Evolutionary conservation across 306 rosid genomes (phyloP), one percentile per base, ranked within the genome.

Genomic region (Oxytropis ochrocephala): DNA sequence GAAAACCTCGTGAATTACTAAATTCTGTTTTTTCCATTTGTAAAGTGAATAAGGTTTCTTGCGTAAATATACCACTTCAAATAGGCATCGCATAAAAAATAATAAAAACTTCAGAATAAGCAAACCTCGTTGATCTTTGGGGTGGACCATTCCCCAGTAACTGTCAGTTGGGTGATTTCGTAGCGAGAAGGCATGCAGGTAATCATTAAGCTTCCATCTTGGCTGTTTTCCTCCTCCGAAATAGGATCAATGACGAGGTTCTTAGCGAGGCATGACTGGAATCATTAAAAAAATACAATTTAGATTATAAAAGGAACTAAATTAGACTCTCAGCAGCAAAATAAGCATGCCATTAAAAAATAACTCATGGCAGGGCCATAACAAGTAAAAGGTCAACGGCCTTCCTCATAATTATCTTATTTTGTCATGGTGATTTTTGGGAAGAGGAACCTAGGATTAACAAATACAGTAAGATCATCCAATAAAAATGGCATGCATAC

Each of bases 71-170:
- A 52, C 29, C 50, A 43, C 24, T 16, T 63, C 16, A 41, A 62
- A 73, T 62, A 27, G 1, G 39, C 47, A 73, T 63, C 36, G 11
- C 7, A 24, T 27, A 52, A 52, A 50, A 21, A 46, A 27, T 10
- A 38, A 7, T 41, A 13, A 39, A 48, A 41, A 29, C 8, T 7
- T 24, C 5, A 24, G 53, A 63, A 73, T 57, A 51, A 14, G 12
- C 68, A 53, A 55, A 82, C 86, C 86, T 82, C 83, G 3, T 75
- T 70, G 67, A 82, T 67, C 69, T 82, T 82, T 24, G 83, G 76
- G 46, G 92, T 77, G 63, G 97, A 91, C 99, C 99, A 95, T 73
- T 91, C 97, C 63, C 98, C 98, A 0, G 96, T 90, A 65, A 94
- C 75, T 11, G 88, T 84, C 50, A 94, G 89, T 72, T 95, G 99